Evolutionary conservation across 2,329 filamentous ascomycete genomes (phyloP).

Genomic region (Pseudogymnoascus sp.): DNA sequence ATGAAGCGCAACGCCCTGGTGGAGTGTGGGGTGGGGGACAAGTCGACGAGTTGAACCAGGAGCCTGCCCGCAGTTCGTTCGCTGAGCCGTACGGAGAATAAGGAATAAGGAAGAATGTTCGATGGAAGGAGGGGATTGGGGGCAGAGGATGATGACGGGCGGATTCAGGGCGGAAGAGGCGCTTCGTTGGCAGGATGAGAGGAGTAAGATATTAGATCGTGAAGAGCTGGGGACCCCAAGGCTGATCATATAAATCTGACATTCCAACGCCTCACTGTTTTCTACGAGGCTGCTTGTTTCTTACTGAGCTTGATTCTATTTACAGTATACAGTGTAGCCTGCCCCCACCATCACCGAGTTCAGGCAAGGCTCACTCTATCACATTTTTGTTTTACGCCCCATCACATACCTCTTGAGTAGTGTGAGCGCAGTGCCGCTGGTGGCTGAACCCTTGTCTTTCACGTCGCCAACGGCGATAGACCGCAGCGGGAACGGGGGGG

Average conservation of each 20-base stretch:
- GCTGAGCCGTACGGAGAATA: constrained; percentile 2
- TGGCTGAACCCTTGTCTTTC: constrained; percentile 2
- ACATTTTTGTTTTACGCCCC: background rate
- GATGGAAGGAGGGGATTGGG: background rate
- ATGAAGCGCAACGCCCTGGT: constrained; percentile 1
- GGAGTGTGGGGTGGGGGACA: background rate
- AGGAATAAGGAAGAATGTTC: background rate
- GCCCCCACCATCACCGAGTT: background rate
- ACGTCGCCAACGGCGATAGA: background rate
- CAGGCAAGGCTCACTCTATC: background rate
- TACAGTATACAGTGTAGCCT: background rate
- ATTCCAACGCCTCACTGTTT: background rate
- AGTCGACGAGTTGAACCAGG: background rate
- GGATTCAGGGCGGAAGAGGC: background rate
- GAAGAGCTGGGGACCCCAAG: background rate
- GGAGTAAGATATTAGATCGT: background rate
- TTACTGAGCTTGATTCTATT: background rate
- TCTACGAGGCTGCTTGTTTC: background rate
- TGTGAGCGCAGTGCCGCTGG: background rate
- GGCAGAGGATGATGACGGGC: background rate
- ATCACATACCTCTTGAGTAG: background rate
- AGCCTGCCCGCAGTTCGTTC: constrained; percentile 5
- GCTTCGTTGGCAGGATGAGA: background rate
- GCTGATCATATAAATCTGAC: constrained; percentile 1
- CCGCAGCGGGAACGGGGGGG: background rate